Conservation (phyloP, 1,284 basidiomycete genomes). For the Cystobasidium sp. region DNA sequence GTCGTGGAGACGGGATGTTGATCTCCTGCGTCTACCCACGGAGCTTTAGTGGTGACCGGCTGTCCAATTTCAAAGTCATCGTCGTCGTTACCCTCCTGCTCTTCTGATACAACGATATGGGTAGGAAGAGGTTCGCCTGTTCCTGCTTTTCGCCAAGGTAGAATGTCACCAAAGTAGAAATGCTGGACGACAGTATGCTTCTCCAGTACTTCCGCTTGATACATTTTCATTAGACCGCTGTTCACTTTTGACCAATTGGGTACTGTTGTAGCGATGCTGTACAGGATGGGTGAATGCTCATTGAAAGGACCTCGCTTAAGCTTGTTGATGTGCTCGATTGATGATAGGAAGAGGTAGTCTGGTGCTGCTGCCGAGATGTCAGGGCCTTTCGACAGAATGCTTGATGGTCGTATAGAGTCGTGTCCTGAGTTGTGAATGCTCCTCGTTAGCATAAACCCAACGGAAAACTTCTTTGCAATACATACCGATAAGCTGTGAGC, state of each 20-base stretch:
- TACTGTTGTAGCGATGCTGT: constrained; percentile 82
- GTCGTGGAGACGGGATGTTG: constrained; percentile 14
- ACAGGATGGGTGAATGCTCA: constrained; percentile 88
- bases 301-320: constrained; percentile 86
- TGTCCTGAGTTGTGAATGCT: constrained; percentile 12
- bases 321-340: constrained; percentile 75
- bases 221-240: constrained; percentile 92
- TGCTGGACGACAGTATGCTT: constrained; percentile 98
- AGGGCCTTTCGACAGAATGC: constrained; percentile 19
- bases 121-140: constrained; percentile 43
- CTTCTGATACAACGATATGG: constrained; percentile 33
- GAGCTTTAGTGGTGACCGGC: constrained; percentile 8
- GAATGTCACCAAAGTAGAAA: constrained; percentile 70
- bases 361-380: neutral
- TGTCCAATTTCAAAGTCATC: neutral
- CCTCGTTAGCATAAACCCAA: neutral
- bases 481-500: constrained; percentile 73
- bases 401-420: constrained; percentile 12
- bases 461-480: neutral
- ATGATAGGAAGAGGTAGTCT: constrained; percentile 57
- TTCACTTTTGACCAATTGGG: constrained; percentile 88
- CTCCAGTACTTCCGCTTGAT: constrained; percentile 89
- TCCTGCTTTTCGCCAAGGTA: constrained; percentile 45
- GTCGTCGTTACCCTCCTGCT: constrained; percentile 21
- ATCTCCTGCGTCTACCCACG: constrained; percentile 18